These are phyloP conservation scores for Withania somnifera DNA, from an alignment of 305 asterid genomes.

Conservation along the genomic window DNA sequence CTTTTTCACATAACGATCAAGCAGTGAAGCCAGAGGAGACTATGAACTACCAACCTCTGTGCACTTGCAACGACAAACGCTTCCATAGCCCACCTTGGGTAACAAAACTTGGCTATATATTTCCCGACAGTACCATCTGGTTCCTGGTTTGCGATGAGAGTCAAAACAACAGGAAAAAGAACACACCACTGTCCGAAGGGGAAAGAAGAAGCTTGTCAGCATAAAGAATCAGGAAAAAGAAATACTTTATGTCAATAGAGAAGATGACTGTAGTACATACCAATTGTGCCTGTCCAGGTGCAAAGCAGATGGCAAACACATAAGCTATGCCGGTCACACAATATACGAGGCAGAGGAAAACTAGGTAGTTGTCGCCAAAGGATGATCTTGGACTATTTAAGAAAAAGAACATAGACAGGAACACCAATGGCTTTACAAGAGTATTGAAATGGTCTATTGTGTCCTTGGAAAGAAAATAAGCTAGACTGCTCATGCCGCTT, in stretches of 20 bases:
- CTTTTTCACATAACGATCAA: background rate
- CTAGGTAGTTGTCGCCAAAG: slow-evolving; percentile 55
- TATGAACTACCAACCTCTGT: slow-evolving; percentile 46
- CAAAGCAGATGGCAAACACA: slow-evolving; percentile 67
- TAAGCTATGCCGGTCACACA: slow-evolving; percentile 94
- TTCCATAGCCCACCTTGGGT: slow-evolving; percentile 91
- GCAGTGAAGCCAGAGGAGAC: background rate
- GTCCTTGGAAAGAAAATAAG: slow-evolving; percentile 90
- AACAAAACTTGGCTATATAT: slow-evolving; percentile 42
- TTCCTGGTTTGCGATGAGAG: slow-evolving; percentile 78
- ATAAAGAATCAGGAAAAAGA: background rate
- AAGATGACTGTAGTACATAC: slow-evolving; percentile 19
- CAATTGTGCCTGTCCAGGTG: slow-evolving; percentile 89
- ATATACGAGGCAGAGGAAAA: slow-evolving; percentile 68
- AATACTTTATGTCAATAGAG: background rate
- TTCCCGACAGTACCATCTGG: slow-evolving; percentile 43
- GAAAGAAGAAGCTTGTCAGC: slow-evolving; percentile 9
- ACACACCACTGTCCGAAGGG: slow-evolving; percentile 72
- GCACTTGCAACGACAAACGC: slow-evolving; percentile 86
- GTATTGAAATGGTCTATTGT: slow-evolving; percentile 76
- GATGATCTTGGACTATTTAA: slow-evolving; percentile 89
- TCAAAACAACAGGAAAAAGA: slow-evolving; percentile 87
- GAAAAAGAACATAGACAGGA: slow-evolving; percentile 87
- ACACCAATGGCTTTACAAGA: slow-evolving; percentile 81
- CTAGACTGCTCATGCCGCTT: slow-evolving; percentile 89